These are phyloP conservation scores for Chalciporus chontae DNA, from an alignment of 768 basidiomycete species.

Conservation along the genomic window DNA sequence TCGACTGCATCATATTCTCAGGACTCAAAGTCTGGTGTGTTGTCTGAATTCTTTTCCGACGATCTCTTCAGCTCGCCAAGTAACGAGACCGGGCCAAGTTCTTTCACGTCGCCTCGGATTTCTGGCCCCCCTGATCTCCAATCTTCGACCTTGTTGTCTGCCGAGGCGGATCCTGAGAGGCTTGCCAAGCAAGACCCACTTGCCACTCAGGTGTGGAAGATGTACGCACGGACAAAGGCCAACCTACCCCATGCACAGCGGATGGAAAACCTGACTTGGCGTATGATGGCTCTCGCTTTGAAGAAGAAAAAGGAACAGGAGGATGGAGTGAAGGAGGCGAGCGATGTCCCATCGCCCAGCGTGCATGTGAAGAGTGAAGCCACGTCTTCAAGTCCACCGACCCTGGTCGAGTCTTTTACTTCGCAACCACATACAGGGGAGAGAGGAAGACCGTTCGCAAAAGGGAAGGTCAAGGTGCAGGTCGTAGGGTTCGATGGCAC, in stretches of 20 bases:
- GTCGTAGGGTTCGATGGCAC: conserved; percentile 80
- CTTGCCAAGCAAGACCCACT: conserved; percentile 84
- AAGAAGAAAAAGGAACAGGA: conserved; percentile 85
- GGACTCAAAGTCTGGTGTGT: conserved; percentile 60
- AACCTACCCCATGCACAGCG: conserved; percentile 85
- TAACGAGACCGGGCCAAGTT: conserved; percentile 39
- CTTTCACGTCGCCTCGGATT: conserved; percentile 61
- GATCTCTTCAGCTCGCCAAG: conserved; percentile 48
- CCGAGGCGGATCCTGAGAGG: conserved; percentile 56
- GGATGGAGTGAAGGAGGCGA: conserved; percentile 29
- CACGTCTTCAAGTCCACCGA: conserved; percentile 3
- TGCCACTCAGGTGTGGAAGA: conserved; percentile 95
- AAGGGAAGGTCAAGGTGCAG: conserved; percentile 73
- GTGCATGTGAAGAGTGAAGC: conserved; percentile 24
- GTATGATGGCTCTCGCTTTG: conserved; percentile 96
- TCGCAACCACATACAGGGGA: conserved; percentile 35
- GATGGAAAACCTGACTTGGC: conserved; percentile 98
- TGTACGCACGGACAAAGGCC: conserved; percentile 91
- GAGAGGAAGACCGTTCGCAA: conserved; percentile 74
- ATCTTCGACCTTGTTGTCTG: conserved; percentile 35
- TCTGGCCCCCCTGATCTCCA: conserved; percentile 70
- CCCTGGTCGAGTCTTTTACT: not conserved
- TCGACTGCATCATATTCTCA: conserved; percentile 41
- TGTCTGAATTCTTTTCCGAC: conserved; percentile 68
- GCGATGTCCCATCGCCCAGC: conserved; percentile 5